phyloP scores from a whole-genome alignment of 2,329 filamentous ascomycete genomes.

The Rutstroemia sp. region DNA sequence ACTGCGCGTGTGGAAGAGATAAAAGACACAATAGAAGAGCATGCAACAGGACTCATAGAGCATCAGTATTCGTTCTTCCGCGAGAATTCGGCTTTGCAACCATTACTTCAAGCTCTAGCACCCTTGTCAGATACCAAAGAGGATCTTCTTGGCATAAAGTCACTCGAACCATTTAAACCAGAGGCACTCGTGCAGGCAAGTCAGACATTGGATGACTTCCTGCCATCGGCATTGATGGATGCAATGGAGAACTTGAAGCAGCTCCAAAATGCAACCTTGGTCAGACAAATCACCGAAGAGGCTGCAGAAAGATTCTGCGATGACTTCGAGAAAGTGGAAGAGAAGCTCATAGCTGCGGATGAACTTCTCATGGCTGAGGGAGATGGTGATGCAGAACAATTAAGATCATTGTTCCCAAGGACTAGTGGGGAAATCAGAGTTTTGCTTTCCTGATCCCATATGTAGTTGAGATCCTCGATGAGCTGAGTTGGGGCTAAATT shows the following conservation, averaged over 20 bases:
- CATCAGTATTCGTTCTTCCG: constrained; percentile 69
- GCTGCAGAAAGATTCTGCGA: constrained; percentile 78
- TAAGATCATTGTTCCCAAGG: constrained; percentile 28
- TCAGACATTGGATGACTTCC: constrained; percentile 77
- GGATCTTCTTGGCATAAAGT: constrained; percentile 49
- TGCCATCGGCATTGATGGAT: constrained; percentile 89
- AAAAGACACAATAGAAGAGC: constrained; percentile 45
- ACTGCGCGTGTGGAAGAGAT: constrained; percentile 47
- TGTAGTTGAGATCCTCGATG: not conserved
- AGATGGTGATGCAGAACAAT: constrained; percentile 19
- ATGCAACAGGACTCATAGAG: constrained; percentile 51
- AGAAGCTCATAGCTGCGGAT: constrained; percentile 51
- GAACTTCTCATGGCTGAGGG: constrained; percentile 33
- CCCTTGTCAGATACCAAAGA: constrained; percentile 33
- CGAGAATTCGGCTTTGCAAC: constrained; percentile 63
- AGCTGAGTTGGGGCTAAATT: not conserved
- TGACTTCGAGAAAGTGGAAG: constrained; percentile 70
- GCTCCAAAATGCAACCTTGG: constrained; percentile 64
- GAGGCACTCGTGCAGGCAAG: constrained; percentile 57
- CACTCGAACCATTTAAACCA: constrained; percentile 53
- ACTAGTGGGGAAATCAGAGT: constrained; percentile 31
- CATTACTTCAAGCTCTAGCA: constrained; percentile 51
- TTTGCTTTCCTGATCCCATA: constrained; percentile 23
- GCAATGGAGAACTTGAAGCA: constrained; percentile 73
- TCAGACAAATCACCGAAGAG: constrained; percentile 70